Evolutionary conservation across 202 grass and related monocot species (phyloP).

Genomic region (Sporobolus alterniflorus): DNA sequence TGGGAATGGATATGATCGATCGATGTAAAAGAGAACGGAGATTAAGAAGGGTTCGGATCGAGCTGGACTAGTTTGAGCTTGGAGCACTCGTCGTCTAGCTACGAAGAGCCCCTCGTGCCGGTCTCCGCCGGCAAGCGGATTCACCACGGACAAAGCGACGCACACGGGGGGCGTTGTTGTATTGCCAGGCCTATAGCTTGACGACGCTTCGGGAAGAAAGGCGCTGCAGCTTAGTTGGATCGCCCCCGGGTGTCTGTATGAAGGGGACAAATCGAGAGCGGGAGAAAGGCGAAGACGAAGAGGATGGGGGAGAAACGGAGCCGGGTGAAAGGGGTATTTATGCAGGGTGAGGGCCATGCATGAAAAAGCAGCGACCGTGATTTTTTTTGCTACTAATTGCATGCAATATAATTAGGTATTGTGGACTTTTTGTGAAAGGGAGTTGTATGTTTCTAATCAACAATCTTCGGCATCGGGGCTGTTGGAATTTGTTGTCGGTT

Average conservation of each 20-base stretch:
- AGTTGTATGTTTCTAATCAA: background rate
- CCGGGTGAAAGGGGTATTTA: conserved; percentile 21
- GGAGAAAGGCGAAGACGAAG: background rate
- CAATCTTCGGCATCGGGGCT: too few relatives aligned
- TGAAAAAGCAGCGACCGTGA: background rate
- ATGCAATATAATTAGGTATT: background rate
- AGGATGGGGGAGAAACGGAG: conserved; percentile 19
- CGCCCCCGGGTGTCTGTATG: background rate
- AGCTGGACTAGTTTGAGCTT: conserved; percentile 15
- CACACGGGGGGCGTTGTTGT: conserved; percentile 47
- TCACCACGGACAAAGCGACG: conserved; percentile 10
- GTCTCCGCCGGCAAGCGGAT: conserved; percentile 26
- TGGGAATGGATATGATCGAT: conserved; percentile 29
- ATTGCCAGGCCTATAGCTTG: conserved; percentile 17
- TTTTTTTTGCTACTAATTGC: too few relatives aligned
- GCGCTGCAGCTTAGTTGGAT: conserved; percentile 22
- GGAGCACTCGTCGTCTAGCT: conserved; percentile 32
- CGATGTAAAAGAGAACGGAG: conserved; percentile 43
- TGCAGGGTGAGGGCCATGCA: background rate
- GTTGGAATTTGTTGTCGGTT: conserved; percentile 34
- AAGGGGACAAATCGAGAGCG: background rate
- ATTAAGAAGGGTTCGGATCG: background rate
- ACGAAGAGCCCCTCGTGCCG: conserved; percentile 13
- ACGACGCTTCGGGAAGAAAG: conserved; percentile 6
- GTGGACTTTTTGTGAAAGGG: background rate